Percentiles rank a stretch among this genome's conserved stretches.
Evolutionary conservation across 2,329 filamentous ascomycete species (phyloP).

Genomic region (Fusarium verticillioides): DNA sequence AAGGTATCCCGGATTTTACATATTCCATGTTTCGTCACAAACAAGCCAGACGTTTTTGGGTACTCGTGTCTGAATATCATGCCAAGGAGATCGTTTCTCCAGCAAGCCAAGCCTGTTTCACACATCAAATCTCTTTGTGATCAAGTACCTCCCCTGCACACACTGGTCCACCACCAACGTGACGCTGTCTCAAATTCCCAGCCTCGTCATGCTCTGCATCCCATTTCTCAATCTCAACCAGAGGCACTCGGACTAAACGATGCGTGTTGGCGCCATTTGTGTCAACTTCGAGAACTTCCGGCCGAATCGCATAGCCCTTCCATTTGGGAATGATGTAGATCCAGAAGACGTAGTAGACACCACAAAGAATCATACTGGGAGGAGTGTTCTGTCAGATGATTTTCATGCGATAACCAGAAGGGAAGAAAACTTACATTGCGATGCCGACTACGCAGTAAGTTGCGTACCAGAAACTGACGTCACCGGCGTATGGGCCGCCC

Average conservation of each 20-base stretch:
- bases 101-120: background rate
- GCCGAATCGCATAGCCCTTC: slow-evolving; percentile 64
- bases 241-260: slow-evolving; percentile 64
- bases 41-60: background rate
- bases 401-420: too few relatives aligned
- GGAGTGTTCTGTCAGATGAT: too few relatives aligned
- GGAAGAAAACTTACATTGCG: slow-evolving; percentile 63
- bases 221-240: slow-evolving; percentile 63
- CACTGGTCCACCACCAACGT: rapidly evolving
- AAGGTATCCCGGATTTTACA: background rate
- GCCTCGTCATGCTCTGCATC: slow-evolving; percentile 67
- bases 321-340: slow-evolving; percentile 65
- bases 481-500: slow-evolving; percentile 67
- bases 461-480: slow-evolving; percentile 79
- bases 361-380: slow-evolving; percentile 54
- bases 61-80: rapidly evolving
- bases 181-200: slow-evolving; percentile 35
- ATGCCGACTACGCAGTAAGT: slow-evolving; percentile 75
- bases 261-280: slow-evolving; percentile 55
- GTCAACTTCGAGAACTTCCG: slow-evolving; percentile 61
- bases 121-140: background rate
- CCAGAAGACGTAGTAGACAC: slow-evolving; percentile 68
- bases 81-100: rapidly evolving
- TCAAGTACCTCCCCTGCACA: background rate
- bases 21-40: background rate